Evolutionary conservation across 192 early-diverging fungal genomes (phyloP).

Genomic region (Coemansia guatemalensis): DNA sequence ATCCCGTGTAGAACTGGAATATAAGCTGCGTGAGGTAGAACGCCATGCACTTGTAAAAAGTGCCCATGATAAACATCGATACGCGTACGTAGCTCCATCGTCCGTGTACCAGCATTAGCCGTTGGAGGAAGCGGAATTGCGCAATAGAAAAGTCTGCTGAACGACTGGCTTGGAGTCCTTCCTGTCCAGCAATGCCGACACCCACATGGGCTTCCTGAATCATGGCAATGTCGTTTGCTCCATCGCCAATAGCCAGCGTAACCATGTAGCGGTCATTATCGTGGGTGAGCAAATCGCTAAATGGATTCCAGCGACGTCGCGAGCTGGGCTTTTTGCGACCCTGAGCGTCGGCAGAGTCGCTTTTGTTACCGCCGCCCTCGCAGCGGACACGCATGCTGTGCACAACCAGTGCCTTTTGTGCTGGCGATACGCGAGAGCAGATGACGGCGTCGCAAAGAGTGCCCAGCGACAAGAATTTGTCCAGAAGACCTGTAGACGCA

Average conservation of each 20-base stretch:
- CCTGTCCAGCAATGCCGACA: slow-evolving; percentile 93
- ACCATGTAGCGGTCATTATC: slow-evolving; percentile 57
- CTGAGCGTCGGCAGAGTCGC: neutral
- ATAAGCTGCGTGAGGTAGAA: slow-evolving; percentile 75
- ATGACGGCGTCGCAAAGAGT: slow-evolving; percentile 78
- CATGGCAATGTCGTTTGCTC: slow-evolving; percentile 99
- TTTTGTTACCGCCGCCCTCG: slow-evolving; percentile 21
- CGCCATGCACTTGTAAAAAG: slow-evolving; percentile 85
- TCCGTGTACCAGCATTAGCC: slow-evolving; percentile 83
- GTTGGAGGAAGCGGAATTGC: slow-evolving; percentile 82
- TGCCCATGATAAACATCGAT: slow-evolving; percentile 79
- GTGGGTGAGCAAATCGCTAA: slow-evolving; percentile 20
- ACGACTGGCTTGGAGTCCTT: slow-evolving; percentile 95
- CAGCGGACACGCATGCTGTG: slow-evolving; percentile 61
- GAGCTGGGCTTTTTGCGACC: neutral
- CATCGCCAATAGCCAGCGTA: slow-evolving; percentile 96
- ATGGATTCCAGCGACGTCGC: neutral
- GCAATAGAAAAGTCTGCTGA: slow-evolving; percentile 94
- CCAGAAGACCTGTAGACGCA: slow-evolving; percentile 45
- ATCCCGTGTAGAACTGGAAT: slow-evolving; percentile 76
- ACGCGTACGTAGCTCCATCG: slow-evolving; percentile 84
- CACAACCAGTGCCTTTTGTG: slow-evolving; percentile 89
- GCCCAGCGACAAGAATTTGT: slow-evolving; percentile 71
- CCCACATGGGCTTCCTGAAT: slow-evolving; percentile 99
- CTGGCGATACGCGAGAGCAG: slow-evolving; percentile 87